Conservation (phyloP, 495 filamentous ascomycete species). For the Halenospora varia region DNA sequence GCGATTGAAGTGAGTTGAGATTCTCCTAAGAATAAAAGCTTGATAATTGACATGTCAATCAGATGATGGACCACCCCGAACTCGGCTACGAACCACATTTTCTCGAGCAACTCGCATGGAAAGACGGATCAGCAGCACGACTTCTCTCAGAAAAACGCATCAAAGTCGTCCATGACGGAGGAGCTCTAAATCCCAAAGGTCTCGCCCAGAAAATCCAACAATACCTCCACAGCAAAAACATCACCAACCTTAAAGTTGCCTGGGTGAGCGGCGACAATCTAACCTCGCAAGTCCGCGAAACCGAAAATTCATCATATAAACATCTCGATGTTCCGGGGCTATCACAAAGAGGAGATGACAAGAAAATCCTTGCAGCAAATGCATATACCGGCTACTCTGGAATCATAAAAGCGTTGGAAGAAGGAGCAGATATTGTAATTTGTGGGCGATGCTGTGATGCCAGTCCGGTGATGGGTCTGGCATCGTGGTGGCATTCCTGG, state of each 20-base stretch:
- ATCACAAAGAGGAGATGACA: neutral
- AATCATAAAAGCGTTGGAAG: constrained; percentile 42
- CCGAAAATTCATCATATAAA: neutral
- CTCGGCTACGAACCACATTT: constrained; percentile 49
- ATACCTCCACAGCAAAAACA: neutral
- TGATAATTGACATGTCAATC: constrained; percentile 23
- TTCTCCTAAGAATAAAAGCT: constrained; percentile 11
- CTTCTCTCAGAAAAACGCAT: constrained; percentile 27
- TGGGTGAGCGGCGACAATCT: constrained; percentile 40
- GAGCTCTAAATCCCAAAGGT: constrained; percentile 26
- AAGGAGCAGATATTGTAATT: constrained; percentile 54
- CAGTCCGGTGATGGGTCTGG: constrained; percentile 48
- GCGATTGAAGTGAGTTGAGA: constrained; percentile 15
- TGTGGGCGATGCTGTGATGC: constrained; percentile 54
- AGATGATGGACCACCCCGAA: constrained; percentile 4
- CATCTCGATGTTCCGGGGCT: neutral
- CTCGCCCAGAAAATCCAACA: constrained; percentile 20
- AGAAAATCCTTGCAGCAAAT: constrained; percentile 31
- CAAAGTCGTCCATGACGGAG: constrained; percentile 33
- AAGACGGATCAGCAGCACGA: constrained; percentile 36
- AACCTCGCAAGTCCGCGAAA: neutral
- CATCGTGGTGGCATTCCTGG: constrained; percentile 28
- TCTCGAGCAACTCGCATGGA: constrained; percentile 40
- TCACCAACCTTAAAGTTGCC: constrained; percentile 32
- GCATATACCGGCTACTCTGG: constrained; percentile 46